phyloP scores from a whole-genome alignment of 495 filamentous ascomycete genomes.

The Staphylotrichum longicolle region DNA sequence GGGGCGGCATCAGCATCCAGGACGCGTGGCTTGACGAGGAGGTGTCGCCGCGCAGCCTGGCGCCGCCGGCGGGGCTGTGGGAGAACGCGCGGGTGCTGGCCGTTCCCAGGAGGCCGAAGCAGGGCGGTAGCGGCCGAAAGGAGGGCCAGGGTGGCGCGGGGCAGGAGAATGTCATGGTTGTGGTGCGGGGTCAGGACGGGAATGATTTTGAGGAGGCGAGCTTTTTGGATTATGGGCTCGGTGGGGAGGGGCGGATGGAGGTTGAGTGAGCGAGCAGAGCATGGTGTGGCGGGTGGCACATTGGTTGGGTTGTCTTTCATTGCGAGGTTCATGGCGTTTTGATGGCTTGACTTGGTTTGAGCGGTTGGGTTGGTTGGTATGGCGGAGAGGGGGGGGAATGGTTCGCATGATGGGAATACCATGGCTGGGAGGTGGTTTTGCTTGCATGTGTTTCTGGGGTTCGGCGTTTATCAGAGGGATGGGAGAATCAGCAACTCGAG shows the following conservation, averaged over 20 bases:
- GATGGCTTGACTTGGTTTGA: not conserved
- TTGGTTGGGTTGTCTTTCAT: constrained; percentile 1
- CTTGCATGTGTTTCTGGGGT: constrained; percentile 8
- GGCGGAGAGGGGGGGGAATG: not conserved
- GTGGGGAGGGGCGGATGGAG: constrained; percentile 22
- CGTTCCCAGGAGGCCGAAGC: constrained; percentile 29
- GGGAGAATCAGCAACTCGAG: too few relatives aligned
- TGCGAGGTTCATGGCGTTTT: constrained; percentile 13
- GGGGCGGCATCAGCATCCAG: not conserved
- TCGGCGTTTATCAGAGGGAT: not conserved
- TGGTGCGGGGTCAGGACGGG: constrained; percentile 28
- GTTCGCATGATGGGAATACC: constrained; percentile 16
- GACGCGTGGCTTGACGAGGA: constrained; percentile 34
- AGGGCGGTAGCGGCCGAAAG: constrained; percentile 8
- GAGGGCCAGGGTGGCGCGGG: constrained; percentile 11
- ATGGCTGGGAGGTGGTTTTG: constrained; percentile 6
- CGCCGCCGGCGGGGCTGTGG: constrained; percentile 27
- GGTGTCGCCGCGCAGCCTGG: constrained; percentile 39
- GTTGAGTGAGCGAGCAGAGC: constrained; percentile 21
- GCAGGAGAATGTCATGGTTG: constrained; percentile 37
- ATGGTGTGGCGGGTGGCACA: not conserved
- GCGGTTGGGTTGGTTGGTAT: not conserved
- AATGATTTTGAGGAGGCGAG: constrained; percentile 54
- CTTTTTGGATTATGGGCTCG: constrained; percentile 44
- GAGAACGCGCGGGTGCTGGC: constrained; percentile 39